Base-by-base conservation (phyloP, 257 asterid species). In the Schizonepeta tenuifolia region DNA sequence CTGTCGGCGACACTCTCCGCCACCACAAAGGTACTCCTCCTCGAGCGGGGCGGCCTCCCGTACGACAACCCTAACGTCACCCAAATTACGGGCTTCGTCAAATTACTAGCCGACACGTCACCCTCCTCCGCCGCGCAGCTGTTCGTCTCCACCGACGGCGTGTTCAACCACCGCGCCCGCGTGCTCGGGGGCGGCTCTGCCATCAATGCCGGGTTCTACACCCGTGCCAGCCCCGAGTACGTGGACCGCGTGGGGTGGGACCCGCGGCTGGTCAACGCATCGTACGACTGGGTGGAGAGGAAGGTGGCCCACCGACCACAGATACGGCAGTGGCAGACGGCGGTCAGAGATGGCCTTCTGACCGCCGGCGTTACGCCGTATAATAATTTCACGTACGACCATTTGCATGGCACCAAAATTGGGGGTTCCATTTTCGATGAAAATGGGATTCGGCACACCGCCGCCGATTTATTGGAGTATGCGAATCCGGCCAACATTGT, bases 111-210 rank as follows among this genome's bases (percentile, higher is more conserved):
- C 0, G 86, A 93, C 86, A 79, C 82, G 6, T 79, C 95, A 0
- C 88, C 95, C 0, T 40, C 73, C 38, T 93, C 98, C 9, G 79
- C 93, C 33, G 26, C 98, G 2, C 98, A 93, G 74, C 78, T 59
- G 8, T 93, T 93, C 70, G 70, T 90, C 69, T 93, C 98, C 47
- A 87, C 90, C 0, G 97, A 93, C 64, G 98, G 98, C 11, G 97
- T 93, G 4, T 80, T 85, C 92, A 90, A 87, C 88, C 91, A 86
- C 87, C 86, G 98, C 0, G 93, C 81, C 2, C 88, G 97, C 13
- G 82, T 93, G 1, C 70, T 93, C 15, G 98, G 98, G 31, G 98
- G 98, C 15, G 81, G 95, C 69, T 82, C 95, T 13, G 92, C 95
- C 47, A 73, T 93, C 66, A 93, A 93, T 62, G 98, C 98, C 0